These are phyloP conservation scores for Penicillium sclerotigenum DNA, from an alignment of 2,329 filamentous ascomycete genomes.

Conservation along the genomic window DNA sequence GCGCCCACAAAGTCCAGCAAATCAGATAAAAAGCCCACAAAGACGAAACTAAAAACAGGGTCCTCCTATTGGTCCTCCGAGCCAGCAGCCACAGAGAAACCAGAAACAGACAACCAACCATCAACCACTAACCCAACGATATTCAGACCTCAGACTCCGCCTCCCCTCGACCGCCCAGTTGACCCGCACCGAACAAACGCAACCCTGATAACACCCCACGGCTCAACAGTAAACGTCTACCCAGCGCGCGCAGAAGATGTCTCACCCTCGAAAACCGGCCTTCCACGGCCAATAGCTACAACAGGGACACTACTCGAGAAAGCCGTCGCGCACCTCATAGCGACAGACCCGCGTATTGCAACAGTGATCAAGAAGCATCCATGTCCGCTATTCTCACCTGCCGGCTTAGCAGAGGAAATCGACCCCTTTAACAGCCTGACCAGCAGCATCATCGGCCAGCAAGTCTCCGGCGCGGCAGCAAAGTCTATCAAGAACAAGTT, in stretches of 20 bases:
- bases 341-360: constrained; percentile 68
- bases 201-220: constrained; percentile 48
- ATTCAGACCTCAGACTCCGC: constrained; percentile 48
- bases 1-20: constrained; percentile 19
- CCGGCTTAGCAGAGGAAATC: constrained; percentile 76
- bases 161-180: constrained; percentile 44
- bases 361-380: constrained; percentile 69
- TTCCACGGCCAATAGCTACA: constrained; percentile 52
- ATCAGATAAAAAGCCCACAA: constrained; percentile 11
- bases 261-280: constrained; percentile 42
- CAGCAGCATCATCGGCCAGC: constrained; percentile 90
- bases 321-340: constrained; percentile 71
- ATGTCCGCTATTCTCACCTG: constrained; percentile 76
- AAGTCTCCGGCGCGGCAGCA: constrained; percentile 90
- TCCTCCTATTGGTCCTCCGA: constrained; percentile 24
- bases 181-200: constrained; percentile 50
- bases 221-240: constrained; percentile 49
- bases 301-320: constrained; percentile 70
- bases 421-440: constrained; percentile 83
- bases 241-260: constrained; percentile 38
- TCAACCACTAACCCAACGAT: constrained; percentile 21
- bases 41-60: constrained; percentile 2
- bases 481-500: constrained; percentile 86
- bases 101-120: constrained; percentile 33
- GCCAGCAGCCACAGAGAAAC: constrained; percentile 21